Conservation (phyloP, 2,329 filamentous ascomycete species). For the Penicillium sp. region DNA sequence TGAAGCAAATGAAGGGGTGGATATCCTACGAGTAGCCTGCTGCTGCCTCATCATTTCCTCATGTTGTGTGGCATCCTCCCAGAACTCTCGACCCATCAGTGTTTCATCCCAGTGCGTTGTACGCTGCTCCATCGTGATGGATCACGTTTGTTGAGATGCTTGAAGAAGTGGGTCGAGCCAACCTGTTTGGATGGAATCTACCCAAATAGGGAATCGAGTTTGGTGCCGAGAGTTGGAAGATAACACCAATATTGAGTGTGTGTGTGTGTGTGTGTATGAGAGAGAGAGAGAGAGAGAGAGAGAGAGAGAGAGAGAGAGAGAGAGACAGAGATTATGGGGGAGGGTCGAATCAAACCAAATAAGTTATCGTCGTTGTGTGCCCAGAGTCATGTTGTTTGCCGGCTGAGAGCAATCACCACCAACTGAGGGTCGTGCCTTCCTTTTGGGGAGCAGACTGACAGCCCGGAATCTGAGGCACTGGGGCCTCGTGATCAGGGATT, state of each 20-base stretch:
- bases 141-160: neutral
- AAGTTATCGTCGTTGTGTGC: no score
- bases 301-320: neutral
- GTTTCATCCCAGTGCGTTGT: constrained; percentile 21
- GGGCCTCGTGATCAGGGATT: no score
- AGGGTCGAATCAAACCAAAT: neutral
- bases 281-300: neutral
- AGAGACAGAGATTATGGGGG: neutral
- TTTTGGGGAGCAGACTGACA: no score
- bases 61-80: constrained; percentile 19
- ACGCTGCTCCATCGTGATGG: constrained; percentile 16
- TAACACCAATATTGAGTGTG: no score
- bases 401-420: no score
- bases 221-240: neutral
- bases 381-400: no score
- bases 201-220: neutral
- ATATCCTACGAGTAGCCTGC: neutral
- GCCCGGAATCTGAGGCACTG: no score
- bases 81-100: constrained; percentile 25
- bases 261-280: neutral
- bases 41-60: constrained; percentile 14
- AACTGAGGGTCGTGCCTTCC: no score
- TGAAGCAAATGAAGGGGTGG: neutral
- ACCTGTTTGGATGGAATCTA: neutral
- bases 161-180: neutral